Conservation (phyloP, 352 stramenopile species). For the Phytophthora kernoviae region DNA sequence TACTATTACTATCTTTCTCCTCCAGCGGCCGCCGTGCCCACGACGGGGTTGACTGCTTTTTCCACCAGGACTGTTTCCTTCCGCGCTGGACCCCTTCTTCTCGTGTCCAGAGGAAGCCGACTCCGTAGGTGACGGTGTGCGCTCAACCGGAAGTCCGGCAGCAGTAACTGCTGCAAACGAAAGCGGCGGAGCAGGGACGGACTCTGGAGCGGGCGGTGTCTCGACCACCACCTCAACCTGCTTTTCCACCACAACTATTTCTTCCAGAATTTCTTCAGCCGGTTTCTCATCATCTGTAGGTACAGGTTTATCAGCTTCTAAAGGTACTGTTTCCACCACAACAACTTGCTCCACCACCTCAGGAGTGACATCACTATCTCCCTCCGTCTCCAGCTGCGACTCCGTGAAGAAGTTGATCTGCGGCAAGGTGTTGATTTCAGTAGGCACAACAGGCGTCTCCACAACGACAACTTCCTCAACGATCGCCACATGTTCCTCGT, state of each 20-base stretch:
- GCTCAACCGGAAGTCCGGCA: slow-evolving; percentile 20
- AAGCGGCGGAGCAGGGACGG: slow-evolving; percentile 42
- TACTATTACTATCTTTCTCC: slow-evolving; percentile 47
- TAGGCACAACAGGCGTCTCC: slow-evolving; percentile 24
- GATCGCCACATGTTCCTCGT: slow-evolving; percentile 13
- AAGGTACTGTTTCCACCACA: slow-evolving; percentile 1
- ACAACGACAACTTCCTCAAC: slow-evolving; percentile 12
- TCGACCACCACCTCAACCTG: slow-evolving; percentile 15
- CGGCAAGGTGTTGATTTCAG: slow-evolving; percentile 51
- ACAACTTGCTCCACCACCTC: slow-evolving; percentile 8
- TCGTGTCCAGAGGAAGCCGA: slow-evolving; percentile 31
- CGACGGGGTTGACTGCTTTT: slow-evolving; percentile 45
- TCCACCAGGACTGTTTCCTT: slow-evolving; percentile 19
- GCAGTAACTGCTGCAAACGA: slow-evolving; percentile 54
- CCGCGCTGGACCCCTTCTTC: slow-evolving; percentile 20
- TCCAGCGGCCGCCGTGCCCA: slow-evolving; percentile 38
- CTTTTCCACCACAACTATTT: slow-evolving; percentile 19
- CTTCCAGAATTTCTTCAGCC: slow-evolving; percentile 15
- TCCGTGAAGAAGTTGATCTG: slow-evolving; percentile 89
- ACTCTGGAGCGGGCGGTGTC: slow-evolving; percentile 14
- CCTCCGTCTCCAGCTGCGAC: slow-evolving; percentile 53
- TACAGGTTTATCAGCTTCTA: slow-evolving; percentile 28
- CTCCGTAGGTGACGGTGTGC: slow-evolving; percentile 23
- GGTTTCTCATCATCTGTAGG: slow-evolving; percentile 17
- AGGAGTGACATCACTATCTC: slow-evolving; percentile 9